Evolutionary conservation across 768 basidiomycete genomes (phyloP), one percentile per base, ranked within the genome.

Genomic region (Mycena sanguinolenta): DNA sequence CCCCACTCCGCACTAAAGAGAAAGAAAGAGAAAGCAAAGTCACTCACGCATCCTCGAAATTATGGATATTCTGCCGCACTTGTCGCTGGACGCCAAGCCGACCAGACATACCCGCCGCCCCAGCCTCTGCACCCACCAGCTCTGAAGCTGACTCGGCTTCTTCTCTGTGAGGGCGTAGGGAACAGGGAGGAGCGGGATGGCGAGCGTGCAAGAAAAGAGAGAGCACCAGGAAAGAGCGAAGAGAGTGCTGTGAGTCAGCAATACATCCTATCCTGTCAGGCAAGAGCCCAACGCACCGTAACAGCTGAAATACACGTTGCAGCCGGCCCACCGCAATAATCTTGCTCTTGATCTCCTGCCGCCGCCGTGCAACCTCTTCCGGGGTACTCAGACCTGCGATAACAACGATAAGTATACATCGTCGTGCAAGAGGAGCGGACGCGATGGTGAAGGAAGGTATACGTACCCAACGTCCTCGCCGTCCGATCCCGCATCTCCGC

Each of bases 311-410:
- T 54, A 98, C 91, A 39, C 91, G 84, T 68, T 95, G 94, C 94
- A 98, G 94, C 78, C 90, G 86, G 30, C 96, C 97, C 67, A 98
- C 95, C 0, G 94, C 95, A 73, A 96, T 82, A 73, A 98, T 97
- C 87, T 98, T 98, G 80, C 91, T 95, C 86, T 93, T 96, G 83
- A 98, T 97, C 74, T 89, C 86, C 74, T 94, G 88, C 73, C 90
- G 83, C 64, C 94, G 85, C 74, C 84, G 83, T n/a, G 82, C 79
- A 19, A 83, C 59, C 38, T 90, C 89, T 21, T 79, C 78, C 14
- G 85, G 81, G 5, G 84, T 79, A 69, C 3, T 71, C 76, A 28
- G 77, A 62, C 32, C 77, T 73, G 39, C 19, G 39, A 34, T 34
- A 5, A 19, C 39, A 42, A 16, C 10, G 2, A 17, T 42, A 7